Conservation (phyloP, 768 basidiomycete species). For the Boletus rufocinnamomeus region DNA sequence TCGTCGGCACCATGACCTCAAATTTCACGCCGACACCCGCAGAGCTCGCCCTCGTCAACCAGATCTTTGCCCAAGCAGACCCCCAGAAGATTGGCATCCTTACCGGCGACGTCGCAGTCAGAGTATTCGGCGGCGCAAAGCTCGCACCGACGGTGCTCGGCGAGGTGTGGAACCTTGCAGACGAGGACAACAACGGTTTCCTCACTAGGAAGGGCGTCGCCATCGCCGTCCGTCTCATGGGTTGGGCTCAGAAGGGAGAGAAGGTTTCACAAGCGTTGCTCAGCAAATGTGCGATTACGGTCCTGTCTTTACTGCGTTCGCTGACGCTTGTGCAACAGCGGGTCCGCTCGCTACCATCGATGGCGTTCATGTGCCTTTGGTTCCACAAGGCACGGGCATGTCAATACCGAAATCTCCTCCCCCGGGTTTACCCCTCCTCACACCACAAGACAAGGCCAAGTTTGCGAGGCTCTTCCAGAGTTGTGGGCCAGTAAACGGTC, state of each 20-base stretch:
- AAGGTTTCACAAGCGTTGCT: constrained; percentile 61
- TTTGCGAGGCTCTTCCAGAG: constrained; percentile 78
- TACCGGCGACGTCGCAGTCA: constrained; percentile 90
- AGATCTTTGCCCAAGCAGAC: constrained; percentile 75
- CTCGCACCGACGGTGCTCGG: constrained; percentile 78
- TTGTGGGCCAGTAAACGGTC: constrained; percentile 70
- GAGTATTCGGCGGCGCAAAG: constrained; percentile 81
- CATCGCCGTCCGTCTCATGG: constrained; percentile 87
- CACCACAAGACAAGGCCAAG: constrained; percentile 79
- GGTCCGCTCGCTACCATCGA: constrained; percentile 84
- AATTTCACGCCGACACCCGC: constrained; percentile 47
- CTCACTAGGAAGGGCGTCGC: constrained; percentile 87
- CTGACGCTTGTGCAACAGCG: constrained; percentile 48
- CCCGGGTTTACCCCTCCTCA: constrained; percentile 62
- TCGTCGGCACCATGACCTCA: constrained; percentile 37
- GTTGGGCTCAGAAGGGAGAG: constrained; percentile 88
- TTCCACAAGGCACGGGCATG: constrained; percentile 56
- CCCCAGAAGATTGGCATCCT: constrained; percentile 79
- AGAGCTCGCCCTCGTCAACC: constrained; percentile 62
- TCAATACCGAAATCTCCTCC: constrained; percentile 66
- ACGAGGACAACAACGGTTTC: constrained; percentile 92
- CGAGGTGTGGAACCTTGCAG: constrained; percentile 92
- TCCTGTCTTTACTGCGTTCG: not conserved
- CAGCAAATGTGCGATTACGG: constrained; percentile 61
- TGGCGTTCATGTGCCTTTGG: constrained; percentile 53